phyloP scores from a whole-genome alignment of 768 basidiomycete genomes.

The Mycena haematopus region DNA sequence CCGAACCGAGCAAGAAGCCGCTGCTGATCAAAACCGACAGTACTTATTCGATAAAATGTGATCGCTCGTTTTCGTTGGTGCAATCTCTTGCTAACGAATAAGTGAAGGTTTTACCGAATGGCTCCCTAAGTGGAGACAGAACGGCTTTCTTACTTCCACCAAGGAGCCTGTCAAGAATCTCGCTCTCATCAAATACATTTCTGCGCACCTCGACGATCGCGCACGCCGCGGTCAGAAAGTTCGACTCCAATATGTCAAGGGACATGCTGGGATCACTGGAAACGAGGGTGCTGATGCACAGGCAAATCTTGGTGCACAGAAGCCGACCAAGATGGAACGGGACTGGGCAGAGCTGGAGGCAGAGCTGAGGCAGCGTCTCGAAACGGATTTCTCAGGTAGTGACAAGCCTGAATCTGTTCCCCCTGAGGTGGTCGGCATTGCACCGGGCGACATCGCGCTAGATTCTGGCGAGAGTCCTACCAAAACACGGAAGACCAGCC shows the following conservation, averaged over 20 bases:
- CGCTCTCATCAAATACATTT: conserved; percentile 72
- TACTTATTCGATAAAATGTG: conserved; percentile 82
- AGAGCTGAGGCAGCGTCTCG: conserved; percentile 27
- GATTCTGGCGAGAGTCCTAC: conserved; percentile 19
- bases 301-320: conserved; percentile 63
- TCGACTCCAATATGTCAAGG: conserved; percentile 74
- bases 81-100: conserved; percentile 11
- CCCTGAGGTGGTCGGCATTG: neutral
- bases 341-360: conserved; percentile 60
- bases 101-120: conserved; percentile 68
- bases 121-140: conserved; percentile 70
- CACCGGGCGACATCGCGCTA: neutral
- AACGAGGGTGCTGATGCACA: conserved; percentile 88
- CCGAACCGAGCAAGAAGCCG: conserved; percentile 58
- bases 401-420: conserved; percentile 4
- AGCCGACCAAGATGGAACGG: conserved; percentile 51
- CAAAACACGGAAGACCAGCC: conserved; percentile 20
- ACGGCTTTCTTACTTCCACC: conserved; percentile 52
- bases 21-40: conserved; percentile 89
- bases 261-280: conserved; percentile 77
- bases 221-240: conserved; percentile 59
- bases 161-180: conserved; percentile 75
- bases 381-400: neutral
- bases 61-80: conserved; percentile 11
- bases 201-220: conserved; percentile 64